These are phyloP conservation scores for Tilletia setariae DNA, from an alignment of 1,284 basidiomycete species.

Conservation along the genomic window DNA sequence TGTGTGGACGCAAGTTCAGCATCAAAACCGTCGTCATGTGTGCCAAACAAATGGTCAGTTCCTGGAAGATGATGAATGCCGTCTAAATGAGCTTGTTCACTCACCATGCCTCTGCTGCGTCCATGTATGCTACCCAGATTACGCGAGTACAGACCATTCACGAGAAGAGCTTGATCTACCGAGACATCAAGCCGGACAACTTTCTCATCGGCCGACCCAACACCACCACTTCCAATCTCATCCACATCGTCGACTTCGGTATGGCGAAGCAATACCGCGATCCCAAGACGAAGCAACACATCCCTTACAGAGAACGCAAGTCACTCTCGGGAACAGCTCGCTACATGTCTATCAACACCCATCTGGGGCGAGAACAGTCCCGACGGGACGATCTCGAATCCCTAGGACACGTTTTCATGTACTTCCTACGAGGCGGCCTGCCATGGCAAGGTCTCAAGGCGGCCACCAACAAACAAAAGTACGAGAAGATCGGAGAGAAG, in stretches of 20 bases:
- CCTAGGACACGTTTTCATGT: constrained; percentile 95
- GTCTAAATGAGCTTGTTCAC: background rate
- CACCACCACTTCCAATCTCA: constrained; percentile 77
- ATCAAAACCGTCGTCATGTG: constrained; percentile 97
- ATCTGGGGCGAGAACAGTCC: constrained; percentile 90
- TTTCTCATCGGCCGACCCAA: constrained; percentile 87
- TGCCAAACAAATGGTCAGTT: constrained; percentile 85
- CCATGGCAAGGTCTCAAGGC: constrained; percentile 97
- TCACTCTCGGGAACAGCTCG: constrained; percentile 82
- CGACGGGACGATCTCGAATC: constrained; percentile 90
- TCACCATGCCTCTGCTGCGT: background rate
- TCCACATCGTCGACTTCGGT: constrained; percentile 88
- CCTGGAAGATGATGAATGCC: background rate
- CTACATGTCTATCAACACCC: constrained; percentile 97
- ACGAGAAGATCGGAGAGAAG: constrained; percentile 98
- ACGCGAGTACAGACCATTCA: constrained; percentile 84
- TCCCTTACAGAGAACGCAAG: constrained; percentile 92
- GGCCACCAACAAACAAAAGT: constrained; percentile 96
- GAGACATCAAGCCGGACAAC: constrained; percentile 97
- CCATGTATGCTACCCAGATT: constrained; percentile 27
- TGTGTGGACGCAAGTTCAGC: constrained; percentile 89
- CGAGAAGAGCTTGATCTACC: constrained; percentile 94
- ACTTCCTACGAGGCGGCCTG: constrained; percentile 82
- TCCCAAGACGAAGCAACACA: constrained; percentile 94
- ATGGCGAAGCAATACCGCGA: constrained; percentile 98